Evolutionary conservation across 2,329 filamentous ascomycete species (phyloP).

Genomic region (Graphilbum fragrans): DNA sequence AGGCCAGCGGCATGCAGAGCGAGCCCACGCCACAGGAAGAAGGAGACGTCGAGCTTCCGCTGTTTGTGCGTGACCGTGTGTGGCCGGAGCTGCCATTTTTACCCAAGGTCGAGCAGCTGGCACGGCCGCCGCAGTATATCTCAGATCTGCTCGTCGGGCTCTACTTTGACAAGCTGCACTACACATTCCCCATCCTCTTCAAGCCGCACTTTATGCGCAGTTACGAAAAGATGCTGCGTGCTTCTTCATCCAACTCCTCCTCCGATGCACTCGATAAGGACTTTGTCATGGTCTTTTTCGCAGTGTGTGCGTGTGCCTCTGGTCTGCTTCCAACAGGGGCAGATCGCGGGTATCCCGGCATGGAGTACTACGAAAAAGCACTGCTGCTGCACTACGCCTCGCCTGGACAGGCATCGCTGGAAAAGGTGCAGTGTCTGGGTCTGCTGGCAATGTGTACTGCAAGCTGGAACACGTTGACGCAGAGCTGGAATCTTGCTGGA

Average conservation of each 20-base stretch:
- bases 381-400: slow-evolving; percentile 15
- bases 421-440: slow-evolving; percentile 17
- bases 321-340: slow-evolving; percentile 12
- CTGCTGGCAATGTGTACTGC: slow-evolving; percentile 17
- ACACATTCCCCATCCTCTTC: slow-evolving; percentile 16
- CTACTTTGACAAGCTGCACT: slow-evolving; percentile 18
- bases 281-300: slow-evolving; percentile 17
- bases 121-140: slow-evolving; percentile 16
- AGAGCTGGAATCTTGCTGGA: slow-evolving; percentile 16
- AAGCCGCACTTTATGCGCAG: slow-evolving; percentile 15
- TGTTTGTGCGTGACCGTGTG: slow-evolving; percentile 15
- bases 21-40: neutral
- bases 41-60: slow-evolving; percentile 13
- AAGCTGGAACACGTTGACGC: slow-evolving; percentile 18
- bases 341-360: slow-evolving; percentile 9
- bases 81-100: slow-evolving; percentile 17
- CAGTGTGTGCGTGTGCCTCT: slow-evolving; percentile 17
- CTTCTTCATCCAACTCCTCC: neutral
- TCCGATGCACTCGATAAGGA: slow-evolving; percentile 7
- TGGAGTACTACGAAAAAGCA: slow-evolving; percentile 14
- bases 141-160: slow-evolving; percentile 16
- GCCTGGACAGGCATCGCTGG: slow-evolving; percentile 15
- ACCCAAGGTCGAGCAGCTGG: slow-evolving; percentile 14
- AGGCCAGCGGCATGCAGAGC: neutral
- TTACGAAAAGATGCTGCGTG: slow-evolving; percentile 10